Percentiles rank a stretch among this genome's conserved stretches.
phyloP scores from a whole-genome alignment of 129 eudicot species.

The Kitagawia praeruptora region DNA sequence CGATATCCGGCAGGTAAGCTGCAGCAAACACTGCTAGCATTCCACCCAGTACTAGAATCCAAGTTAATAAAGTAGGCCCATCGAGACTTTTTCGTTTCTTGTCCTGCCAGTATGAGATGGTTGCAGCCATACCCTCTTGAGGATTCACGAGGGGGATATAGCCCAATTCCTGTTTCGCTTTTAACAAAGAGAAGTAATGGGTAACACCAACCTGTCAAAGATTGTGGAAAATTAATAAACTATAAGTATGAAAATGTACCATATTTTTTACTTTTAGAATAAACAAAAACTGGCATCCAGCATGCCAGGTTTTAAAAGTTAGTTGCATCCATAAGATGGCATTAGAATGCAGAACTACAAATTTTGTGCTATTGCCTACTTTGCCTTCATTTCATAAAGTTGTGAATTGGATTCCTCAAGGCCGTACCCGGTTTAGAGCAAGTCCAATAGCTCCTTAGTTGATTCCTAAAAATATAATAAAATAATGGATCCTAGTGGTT shows the following conservation, averaged over 20 bases:
- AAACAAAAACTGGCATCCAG: background rate
- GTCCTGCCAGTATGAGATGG: constrained; percentile 69
- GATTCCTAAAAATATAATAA: too few species aligned
- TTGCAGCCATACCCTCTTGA: constrained; percentile 69
- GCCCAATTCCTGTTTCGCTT: constrained; percentile 76
- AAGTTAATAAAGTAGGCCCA: constrained; percentile 64
- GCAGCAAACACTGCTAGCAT: constrained; percentile 55
- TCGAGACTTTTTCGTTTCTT: constrained; percentile 51
- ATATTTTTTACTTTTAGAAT: too few species aligned
- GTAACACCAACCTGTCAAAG: constrained; percentile 70
- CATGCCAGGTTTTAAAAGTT: background rate
- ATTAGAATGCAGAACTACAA: background rate
- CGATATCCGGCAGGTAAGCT: constrained; percentile 61
- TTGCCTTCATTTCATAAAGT: background rate
- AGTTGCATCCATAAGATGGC: background rate
- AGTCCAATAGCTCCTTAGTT: too few species aligned
- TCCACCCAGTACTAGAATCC: constrained; percentile 61
- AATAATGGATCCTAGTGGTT: too few species aligned
- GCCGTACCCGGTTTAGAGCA: background rate
- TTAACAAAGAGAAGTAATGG: constrained; percentile 67
- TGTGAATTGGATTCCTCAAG: background rate
- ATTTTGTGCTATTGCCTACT: background rate
- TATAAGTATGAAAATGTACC: background rate
- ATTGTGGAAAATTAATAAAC: background rate
- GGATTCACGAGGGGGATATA: constrained; percentile 69